Conservation (phyloP, 202 grass and related monocot species). For the Setaria viridis region DNA sequence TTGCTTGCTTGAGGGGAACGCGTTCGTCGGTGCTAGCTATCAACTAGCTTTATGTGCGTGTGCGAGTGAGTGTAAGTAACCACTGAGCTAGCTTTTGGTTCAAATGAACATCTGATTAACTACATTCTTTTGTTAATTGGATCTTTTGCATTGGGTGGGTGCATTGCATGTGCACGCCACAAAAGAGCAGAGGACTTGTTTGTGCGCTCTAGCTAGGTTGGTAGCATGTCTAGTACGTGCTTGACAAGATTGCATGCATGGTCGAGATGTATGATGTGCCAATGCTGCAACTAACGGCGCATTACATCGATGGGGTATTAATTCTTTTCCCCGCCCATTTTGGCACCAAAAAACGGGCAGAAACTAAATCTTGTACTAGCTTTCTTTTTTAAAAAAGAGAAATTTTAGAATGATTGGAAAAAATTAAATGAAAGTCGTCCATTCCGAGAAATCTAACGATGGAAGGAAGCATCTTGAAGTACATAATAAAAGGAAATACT, state of each 20-base stretch:
- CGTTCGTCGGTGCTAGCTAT: neutral
- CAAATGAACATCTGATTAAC: neutral
- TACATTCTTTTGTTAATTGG: too few species aligned
- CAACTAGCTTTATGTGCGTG: neutral
- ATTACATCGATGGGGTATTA: neutral
- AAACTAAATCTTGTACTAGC: too few species aligned
- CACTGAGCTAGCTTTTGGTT: neutral
- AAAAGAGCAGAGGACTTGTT: neutral
- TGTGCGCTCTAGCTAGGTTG: slow-evolving; percentile 7
- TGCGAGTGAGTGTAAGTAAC: neutral
- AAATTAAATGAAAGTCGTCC: too few species aligned
- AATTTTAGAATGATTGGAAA: too few species aligned
- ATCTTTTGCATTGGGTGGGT: neutral
- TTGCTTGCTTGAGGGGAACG: neutral
- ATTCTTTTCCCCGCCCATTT: neutral
- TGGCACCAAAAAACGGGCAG: too few species aligned
- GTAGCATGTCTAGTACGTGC: neutral
- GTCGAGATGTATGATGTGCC: neutral
- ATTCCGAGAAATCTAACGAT: too few species aligned
- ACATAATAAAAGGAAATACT: too few species aligned
- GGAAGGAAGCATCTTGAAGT: too few species aligned
- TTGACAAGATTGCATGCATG: neutral
- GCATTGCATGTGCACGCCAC: neutral
- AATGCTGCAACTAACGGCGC: neutral
- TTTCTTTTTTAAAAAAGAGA: too few species aligned